Evolutionary conservation across 345 rosid species (phyloP).

Genomic region (Linum tenue): DNA sequence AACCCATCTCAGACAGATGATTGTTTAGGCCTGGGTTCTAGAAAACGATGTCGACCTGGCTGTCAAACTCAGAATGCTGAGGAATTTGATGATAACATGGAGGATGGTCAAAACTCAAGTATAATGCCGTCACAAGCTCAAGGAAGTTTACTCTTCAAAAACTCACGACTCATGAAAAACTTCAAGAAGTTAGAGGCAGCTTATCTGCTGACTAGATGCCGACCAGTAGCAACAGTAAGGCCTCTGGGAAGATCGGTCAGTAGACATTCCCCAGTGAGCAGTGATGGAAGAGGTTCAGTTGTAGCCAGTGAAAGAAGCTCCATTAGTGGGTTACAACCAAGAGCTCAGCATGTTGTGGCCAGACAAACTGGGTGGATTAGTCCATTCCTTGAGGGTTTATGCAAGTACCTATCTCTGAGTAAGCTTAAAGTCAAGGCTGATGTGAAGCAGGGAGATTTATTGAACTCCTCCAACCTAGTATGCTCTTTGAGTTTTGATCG

Average conservation of each 20-base stretch:
- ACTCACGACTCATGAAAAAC: constrained; percentile 73
- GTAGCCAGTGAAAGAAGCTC: constrained; percentile 74
- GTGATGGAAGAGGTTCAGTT: constrained; percentile 70
- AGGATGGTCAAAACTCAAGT: constrained; percentile 31
- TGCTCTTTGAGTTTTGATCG: constrained; percentile 88
- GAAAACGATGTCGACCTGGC: constrained; percentile 58
- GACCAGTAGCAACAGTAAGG: constrained; percentile 28
- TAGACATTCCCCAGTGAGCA: constrained; percentile 50
- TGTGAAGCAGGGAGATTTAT: constrained; percentile 82
- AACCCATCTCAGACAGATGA: constrained; percentile 34
- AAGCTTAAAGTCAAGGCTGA: constrained; percentile 80
- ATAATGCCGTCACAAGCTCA: constrained; percentile 33
- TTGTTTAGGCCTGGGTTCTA: constrained; percentile 47
- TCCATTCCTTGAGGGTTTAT: constrained; percentile 90
- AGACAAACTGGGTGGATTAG: constrained; percentile 73
- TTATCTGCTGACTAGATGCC: constrained; percentile 68
- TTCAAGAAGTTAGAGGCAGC: constrained; percentile 85
- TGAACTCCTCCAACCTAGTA: constrained; percentile 80
- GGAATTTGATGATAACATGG: constrained; percentile 40
- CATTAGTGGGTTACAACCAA: constrained; percentile 43
- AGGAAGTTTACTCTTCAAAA: constrained; percentile 48
- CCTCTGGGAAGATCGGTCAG: constrained; percentile 36
- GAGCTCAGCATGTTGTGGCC: constrained; percentile 32
- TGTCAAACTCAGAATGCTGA: constrained; percentile 24
- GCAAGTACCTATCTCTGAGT: constrained; percentile 80